These are phyloP conservation scores for Trebouxia sp. DNA, from an alignment of 139 green algal genomes.

Conservation along the genomic window DNA sequence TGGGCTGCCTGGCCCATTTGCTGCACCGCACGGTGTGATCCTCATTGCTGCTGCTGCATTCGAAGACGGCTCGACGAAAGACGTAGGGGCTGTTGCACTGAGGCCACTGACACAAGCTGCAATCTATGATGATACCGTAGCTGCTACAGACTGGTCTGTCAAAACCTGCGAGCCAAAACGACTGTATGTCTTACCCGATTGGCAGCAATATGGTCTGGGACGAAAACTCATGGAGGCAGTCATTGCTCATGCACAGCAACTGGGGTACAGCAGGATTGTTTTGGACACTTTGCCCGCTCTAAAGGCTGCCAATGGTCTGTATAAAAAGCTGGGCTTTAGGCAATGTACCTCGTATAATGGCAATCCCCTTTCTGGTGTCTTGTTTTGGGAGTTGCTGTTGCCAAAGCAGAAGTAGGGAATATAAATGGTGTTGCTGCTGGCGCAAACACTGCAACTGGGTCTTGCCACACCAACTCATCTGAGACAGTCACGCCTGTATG, in stretches of 20 bases:
- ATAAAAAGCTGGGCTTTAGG: background rate
- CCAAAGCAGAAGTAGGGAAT: no score
- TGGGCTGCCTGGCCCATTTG: background rate
- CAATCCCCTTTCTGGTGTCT: background rate
- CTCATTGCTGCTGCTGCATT: background rate
- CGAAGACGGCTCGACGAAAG: background rate
- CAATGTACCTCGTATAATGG: background rate
- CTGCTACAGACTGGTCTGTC: background rate
- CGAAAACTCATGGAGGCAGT: background rate
- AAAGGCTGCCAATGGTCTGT: background rate
- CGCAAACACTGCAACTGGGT: no score
- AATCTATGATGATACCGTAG: no score
- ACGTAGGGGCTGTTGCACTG: background rate
- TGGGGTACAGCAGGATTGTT: background rate
- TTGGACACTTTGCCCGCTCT: background rate
- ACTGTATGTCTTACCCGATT: background rate
- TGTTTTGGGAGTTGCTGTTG: background rate
- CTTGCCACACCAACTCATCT: no score
- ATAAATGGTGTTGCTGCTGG: no score
- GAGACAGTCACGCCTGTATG: no score
- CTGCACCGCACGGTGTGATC: background rate
- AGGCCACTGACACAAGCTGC: background rate
- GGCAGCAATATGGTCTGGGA: background rate
- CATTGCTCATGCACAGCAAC: background rate
- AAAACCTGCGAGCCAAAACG: constrained; percentile 5